Base-by-base conservation (phyloP, 2,329 filamentous ascomycete species). In the Xylaria sp. region DNA sequence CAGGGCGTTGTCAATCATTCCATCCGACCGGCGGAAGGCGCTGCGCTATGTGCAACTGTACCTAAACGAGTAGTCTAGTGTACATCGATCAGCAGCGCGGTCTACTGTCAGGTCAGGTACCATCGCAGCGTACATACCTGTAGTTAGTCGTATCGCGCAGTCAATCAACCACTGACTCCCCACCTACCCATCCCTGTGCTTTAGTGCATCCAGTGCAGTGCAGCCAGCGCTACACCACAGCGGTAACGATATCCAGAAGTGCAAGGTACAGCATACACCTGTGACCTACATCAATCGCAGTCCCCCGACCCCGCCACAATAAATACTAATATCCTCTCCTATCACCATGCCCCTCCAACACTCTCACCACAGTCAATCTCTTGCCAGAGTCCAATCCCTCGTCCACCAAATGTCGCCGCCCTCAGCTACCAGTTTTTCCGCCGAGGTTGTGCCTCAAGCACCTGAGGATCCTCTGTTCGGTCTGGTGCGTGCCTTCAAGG, bases 391-490 rank as follows among this genome's bases (percentile, higher is more conserved):
- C 68, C 84, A 86, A 75, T 90, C 84, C 76, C 86, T 93, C 75
- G 85, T 86, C 75, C 85, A 84, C 78, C 93, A 96, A 82, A 91
- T 96, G 86, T 86, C 89, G 78, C 85, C 88, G 72, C 79, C 82
- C 75, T 81, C 83, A 76, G 79, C 85, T 65, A 91, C 92, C 74
- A 89, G 87, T 78, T 97, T 97, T 84, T 88, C 90, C 69, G 86
- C 91, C 77, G 88, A 92, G 77, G 84, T 86, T 73, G 93, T 98
- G 68, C 93, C 94, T 76, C 91, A 95, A 82, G 96, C 96, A 69
- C 94, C 96, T 56, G 94, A 97, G 81, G 96, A 99, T 83, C 90
- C 95, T 72, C 89, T 99, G 79, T 99, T 99, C 79, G 94, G 95
- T 66, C 85, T 99, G 76, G 94, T 95, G 88, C 89, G 92, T 71